Evolutionary conservation across 2,329 filamentous ascomycete genomes (phyloP).

Genomic region (Leptosphaerulina australis): DNA sequence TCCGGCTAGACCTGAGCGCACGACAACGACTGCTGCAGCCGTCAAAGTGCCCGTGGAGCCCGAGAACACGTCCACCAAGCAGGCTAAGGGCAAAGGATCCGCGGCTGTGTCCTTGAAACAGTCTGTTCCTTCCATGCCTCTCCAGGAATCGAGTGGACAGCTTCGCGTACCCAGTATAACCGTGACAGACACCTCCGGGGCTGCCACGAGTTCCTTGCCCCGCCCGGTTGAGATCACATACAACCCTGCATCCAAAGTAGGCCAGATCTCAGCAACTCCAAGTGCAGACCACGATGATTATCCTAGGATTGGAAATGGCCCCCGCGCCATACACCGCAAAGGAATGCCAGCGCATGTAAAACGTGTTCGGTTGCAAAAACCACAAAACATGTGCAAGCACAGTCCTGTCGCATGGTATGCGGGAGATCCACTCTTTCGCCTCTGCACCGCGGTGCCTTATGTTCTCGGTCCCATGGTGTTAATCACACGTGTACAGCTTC

Average conservation of each 20-base stretch:
- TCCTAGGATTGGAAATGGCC: slow-evolving; percentile 1
- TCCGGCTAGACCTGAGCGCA: background rate
- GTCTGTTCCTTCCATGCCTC: no score
- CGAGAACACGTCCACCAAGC: background rate
- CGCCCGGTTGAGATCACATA: background rate
- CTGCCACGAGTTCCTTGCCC: background rate
- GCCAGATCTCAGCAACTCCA: background rate
- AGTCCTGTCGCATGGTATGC: slow-evolving; percentile 1
- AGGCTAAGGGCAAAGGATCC: background rate
- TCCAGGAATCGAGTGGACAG: background rate
- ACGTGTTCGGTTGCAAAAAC: background rate
- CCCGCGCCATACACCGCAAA: background rate
- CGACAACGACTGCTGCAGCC: background rate
- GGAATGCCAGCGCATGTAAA: background rate
- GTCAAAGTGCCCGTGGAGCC: background rate
- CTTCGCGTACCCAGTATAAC: background rate
- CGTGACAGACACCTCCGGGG: background rate
- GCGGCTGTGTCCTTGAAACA: background rate
- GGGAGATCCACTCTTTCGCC: slow-evolving; percentile 5
- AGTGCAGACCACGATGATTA: slow-evolving; percentile 7
- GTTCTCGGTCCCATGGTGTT: slow-evolving; percentile 4
- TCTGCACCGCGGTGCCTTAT: slow-evolving; percentile 8
- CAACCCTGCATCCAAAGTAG: background rate
- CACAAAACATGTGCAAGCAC: background rate
- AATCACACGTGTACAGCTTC: slow-evolving; percentile 3